Conservation (phyloP, 345 rosid genomes). For the Nephelium lappaceum region DNA sequence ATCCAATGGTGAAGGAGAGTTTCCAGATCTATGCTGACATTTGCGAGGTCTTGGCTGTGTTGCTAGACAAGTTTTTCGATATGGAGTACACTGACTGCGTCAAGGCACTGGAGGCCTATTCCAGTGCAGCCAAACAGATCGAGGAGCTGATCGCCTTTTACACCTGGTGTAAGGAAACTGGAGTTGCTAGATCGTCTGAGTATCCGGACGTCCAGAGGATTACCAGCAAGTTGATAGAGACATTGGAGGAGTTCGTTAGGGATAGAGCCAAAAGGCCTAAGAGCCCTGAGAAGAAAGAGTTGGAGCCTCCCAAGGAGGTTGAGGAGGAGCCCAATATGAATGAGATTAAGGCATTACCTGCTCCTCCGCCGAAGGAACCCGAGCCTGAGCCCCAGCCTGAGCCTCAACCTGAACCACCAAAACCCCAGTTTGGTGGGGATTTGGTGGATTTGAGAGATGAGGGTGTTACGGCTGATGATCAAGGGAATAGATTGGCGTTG, state of each 20-base stretch:
- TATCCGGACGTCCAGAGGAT: slow-evolving; percentile 95
- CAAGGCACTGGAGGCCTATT: slow-evolving; percentile 79
- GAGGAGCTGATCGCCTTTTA: slow-evolving; percentile 77
- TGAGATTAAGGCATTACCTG: slow-evolving; percentile 81
- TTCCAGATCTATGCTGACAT: slow-evolving; percentile 81
- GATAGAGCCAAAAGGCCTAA: slow-evolving; percentile 76
- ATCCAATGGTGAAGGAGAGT: slow-evolving; percentile 79
- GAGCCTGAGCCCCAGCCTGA: slow-evolving; percentile 41
- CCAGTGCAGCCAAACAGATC: slow-evolving; percentile 73
- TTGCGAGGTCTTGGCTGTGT: slow-evolving; percentile 73
- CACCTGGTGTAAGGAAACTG: slow-evolving; percentile 76
- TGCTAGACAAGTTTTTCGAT: slow-evolving; percentile 85
- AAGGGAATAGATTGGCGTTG: slow-evolving; percentile 74
- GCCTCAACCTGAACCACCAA: slow-evolving; percentile 42
- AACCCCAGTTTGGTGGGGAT: slow-evolving; percentile 58
- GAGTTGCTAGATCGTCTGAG: slow-evolving; percentile 84
- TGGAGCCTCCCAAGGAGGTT: slow-evolving; percentile 47
- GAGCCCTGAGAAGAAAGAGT: slow-evolving; percentile 68
- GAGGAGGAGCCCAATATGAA: slow-evolving; percentile 62
- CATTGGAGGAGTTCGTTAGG: slow-evolving; percentile 80
- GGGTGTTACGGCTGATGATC: slow-evolving; percentile 62
- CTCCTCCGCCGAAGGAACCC: slow-evolving; percentile 57
- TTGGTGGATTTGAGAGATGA: slow-evolving; percentile 85
- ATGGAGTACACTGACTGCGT: slow-evolving; percentile 84
- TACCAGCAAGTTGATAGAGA: slow-evolving; percentile 72